Evolutionary conservation across 2,329 filamentous ascomycete genomes (phyloP), one percentile per base, ranked within the genome.

Genomic region (Orbilia javanica): DNA sequence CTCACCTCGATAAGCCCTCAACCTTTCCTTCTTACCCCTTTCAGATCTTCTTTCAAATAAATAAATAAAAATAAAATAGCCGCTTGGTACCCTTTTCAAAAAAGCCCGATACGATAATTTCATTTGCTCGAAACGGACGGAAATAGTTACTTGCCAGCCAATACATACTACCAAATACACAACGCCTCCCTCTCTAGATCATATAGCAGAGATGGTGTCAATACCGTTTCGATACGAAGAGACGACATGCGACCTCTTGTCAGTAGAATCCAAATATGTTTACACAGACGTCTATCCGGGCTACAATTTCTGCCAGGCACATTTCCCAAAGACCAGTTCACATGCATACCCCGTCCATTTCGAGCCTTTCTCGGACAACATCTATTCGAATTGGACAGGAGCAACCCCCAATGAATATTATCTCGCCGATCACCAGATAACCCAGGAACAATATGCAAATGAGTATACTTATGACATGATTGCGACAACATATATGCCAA

Each of bases 361-460:
- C 13, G 48, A 36, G 29, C 7, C 39, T 65, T 52, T 18, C 48
- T 31, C 36, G 18, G 42, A 50, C 6, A 66, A 65, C 4, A 25
- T 25, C 44, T 69, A 66, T 18, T 22, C 66, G 10, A 52, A 44
- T 22, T 77, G 74, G 67, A 42, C 36, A 20, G 13, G 4, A 13
- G 39, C 39, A 11, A 13, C 62, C 11, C 55, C 44, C 5, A 39
- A 60, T 44, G 46, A 10, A 50, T 67, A 39, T n/a, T 48, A 46
- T 18, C 31, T 60, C 31, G 20, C 70, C n/a, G 53, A 63, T 13
- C 50, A 72, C 15, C 60, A 78, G 11, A 34, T 57, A 8, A n/a
- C 64, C 11, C 48, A 57, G 11, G 60, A 63, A n/a, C 52, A 46
- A n/a, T 63, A 70, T n/a, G 4, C 18, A 0, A 22, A n/a, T n/a